Percentiles rank a stretch among this genome's conserved stretches.
Evolutionary conservation across 2,329 filamentous ascomycete genomes (phyloP).

Genomic region (Clonostachys solani): DNA sequence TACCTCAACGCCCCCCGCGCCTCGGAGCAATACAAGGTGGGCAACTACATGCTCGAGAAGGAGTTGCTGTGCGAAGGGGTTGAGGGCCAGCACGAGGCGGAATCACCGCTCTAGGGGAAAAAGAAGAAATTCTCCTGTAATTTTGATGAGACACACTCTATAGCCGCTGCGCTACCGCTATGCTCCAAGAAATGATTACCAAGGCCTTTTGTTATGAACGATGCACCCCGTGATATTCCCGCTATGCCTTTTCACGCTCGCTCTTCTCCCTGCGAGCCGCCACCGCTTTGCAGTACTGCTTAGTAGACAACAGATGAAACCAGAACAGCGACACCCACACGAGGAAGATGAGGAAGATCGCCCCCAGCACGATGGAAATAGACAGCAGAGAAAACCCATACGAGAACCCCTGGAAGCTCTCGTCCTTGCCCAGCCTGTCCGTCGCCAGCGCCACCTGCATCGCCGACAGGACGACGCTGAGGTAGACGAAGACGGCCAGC

Average conservation of each 20-base stretch:
- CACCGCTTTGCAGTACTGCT: too few species aligned
- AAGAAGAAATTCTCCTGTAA: too few species aligned
- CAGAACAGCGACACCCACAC: constrained; percentile 7
- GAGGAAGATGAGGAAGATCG: constrained; percentile 10
- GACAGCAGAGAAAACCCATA: constrained; percentile 45
- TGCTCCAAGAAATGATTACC: too few species aligned
- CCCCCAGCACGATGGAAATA: constrained; percentile 21
- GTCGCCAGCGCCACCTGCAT: constrained; percentile 44
- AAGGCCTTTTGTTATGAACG: too few species aligned
- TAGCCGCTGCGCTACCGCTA: too few species aligned
- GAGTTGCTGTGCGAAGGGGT: constrained; percentile 69
- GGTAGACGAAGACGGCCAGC: constrained; percentile 30
- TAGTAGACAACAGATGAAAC: too few species aligned
- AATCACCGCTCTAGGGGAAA: too few species aligned
- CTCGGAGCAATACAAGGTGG: constrained; percentile 97
- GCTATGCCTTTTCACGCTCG: too few species aligned
- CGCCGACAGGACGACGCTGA: constrained; percentile 39
- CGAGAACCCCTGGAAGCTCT: constrained; percentile 32
- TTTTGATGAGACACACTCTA: too few species aligned
- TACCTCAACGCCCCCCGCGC: constrained; percentile 95
- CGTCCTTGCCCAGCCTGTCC: constrained; percentile 19
- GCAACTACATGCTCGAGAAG: constrained; percentile 93
- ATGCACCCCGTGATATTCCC: too few species aligned
- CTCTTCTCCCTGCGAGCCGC: too few species aligned
- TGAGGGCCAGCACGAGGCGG: too few species aligned